Evolutionary conservation across 2,329 filamentous ascomycete genomes (phyloP).

Genomic region (Calonectria multiphialidica): DNA sequence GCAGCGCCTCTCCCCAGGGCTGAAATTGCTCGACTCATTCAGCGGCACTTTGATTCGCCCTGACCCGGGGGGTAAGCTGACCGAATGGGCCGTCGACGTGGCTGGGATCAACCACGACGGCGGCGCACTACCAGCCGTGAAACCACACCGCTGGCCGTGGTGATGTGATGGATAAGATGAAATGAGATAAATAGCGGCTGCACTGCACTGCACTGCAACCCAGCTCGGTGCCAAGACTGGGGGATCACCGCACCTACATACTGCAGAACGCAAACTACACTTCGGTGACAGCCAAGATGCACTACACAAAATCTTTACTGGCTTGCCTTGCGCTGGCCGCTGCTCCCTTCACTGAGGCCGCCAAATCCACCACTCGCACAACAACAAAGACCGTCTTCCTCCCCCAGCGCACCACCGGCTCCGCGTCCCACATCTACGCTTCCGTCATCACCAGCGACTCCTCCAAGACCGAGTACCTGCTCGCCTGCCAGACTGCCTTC

Average conservation of each 20-base stretch:
- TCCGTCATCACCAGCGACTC: conserved; percentile 36
- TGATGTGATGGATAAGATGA: background rate
- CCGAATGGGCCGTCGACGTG: background rate
- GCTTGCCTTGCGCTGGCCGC: conserved; percentile 14
- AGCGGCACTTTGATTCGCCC: background rate
- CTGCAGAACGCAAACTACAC: too few species aligned
- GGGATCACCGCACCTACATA: background rate
- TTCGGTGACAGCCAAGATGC: conserved; percentile 3
- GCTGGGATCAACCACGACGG: background rate
- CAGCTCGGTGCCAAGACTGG: background rate
- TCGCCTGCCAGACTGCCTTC: conserved; percentile 39
- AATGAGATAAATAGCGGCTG: background rate
- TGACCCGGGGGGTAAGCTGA: background rate
- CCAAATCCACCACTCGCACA: conserved; percentile 23
- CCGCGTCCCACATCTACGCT: conserved; percentile 37
- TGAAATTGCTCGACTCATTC: conserved; percentile 3
- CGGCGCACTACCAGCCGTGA: background rate
- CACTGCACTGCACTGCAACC: background rate
- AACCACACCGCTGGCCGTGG: background rate
- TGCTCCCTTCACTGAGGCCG: background rate
- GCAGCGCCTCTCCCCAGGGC: background rate
- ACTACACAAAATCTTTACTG: background rate
- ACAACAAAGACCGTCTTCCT: conserved; percentile 33
- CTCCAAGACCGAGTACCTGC: conserved; percentile 38
- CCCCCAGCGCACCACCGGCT: conserved; percentile 28